Evolutionary conservation across 176 grass and related monocot genomes (phyloP).

Genomic region (Oryza glumipatula): DNA sequence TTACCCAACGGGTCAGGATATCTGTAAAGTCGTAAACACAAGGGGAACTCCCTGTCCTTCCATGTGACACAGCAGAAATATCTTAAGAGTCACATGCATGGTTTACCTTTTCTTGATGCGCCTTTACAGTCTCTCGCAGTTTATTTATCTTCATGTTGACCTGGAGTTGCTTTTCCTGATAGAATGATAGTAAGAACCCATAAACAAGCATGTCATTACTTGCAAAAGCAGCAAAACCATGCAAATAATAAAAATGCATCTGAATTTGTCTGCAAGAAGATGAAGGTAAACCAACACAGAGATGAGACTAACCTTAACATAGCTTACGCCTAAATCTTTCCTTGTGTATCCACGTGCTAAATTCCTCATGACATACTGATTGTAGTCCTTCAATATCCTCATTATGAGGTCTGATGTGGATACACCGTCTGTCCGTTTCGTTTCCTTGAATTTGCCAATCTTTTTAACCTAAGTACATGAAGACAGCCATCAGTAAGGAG

Average conservation of each 20-base stretch:
- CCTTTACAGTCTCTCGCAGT: conserved; percentile 88
- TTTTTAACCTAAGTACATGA: conserved; percentile 69
- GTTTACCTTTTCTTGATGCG: conserved; percentile 87
- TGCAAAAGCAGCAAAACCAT: conserved; percentile 20
- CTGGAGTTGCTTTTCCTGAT: conserved; percentile 92
- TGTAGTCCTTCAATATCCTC: conserved; percentile 98
- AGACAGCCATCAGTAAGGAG: conserved; percentile 12
- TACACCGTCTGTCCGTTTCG: conserved; percentile 84
- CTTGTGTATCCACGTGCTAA: conserved; percentile 91
- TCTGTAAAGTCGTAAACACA: conserved; percentile 6
- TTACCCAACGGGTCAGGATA: not conserved
- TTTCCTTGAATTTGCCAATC: conserved; percentile 98
- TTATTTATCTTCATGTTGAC: conserved; percentile 98
- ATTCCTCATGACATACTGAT: conserved; percentile 98
- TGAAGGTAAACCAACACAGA: not conserved
- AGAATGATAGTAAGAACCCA: conserved; percentile 12
- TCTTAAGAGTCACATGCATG: not conserved
- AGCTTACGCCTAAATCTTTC: conserved; percentile 96
- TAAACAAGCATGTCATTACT: conserved; percentile 15
- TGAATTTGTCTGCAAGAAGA: not conserved
- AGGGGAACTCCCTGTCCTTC: not conserved
- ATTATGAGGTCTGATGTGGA: conserved; percentile 99
- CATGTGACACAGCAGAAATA: not conserved
- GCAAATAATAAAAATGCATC: not conserved
- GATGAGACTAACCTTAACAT: conserved; percentile 78